These are phyloP conservation scores for Ensete glaucum DNA, from an alignment of 176 grass and related monocot genomes.

Conservation along the genomic window DNA sequence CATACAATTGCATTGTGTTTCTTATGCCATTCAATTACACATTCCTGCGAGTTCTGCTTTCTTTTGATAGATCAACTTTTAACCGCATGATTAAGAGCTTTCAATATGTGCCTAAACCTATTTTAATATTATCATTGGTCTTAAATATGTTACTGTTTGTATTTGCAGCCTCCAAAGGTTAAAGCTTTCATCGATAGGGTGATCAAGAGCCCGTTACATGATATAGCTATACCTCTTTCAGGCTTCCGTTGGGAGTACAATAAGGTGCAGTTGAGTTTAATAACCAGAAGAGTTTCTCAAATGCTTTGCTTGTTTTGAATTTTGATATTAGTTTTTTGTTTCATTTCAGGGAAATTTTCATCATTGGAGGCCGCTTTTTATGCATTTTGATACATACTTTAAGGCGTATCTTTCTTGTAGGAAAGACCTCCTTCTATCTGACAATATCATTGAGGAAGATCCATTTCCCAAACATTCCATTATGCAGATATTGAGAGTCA, in stretches of 20 bases:
- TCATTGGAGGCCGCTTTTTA: constrained; percentile 95
- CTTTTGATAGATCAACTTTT: too few relatives aligned
- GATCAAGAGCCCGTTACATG: constrained; percentile 88
- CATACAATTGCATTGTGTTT: too few relatives aligned
- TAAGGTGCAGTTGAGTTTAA: constrained; percentile 43
- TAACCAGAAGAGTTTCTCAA: background rate
- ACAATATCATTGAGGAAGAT: constrained; percentile 62
- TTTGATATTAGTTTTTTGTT: constrained; percentile 25
- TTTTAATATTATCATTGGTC: background rate
- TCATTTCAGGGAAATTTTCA: constrained; percentile 87
- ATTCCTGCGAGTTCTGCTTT: too few relatives aligned
- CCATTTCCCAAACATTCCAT: constrained; percentile 77
- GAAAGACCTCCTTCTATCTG: constrained; percentile 85
- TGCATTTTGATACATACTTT: constrained; percentile 94
- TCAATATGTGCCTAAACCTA: too few relatives aligned
- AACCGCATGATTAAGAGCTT: too few relatives aligned
- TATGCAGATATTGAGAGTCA: constrained; percentile 89
- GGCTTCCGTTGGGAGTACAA: constrained; percentile 91
- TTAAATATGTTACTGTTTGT: constrained; percentile 10
- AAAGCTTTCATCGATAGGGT: constrained; percentile 98
- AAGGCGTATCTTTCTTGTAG: constrained; percentile 83
- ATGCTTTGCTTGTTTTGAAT: constrained; percentile 4
- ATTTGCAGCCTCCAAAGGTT: constrained; percentile 82
- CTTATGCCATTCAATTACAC: too few relatives aligned
- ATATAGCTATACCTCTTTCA: constrained; percentile 93